Base-by-base conservation (phyloP, 768 basidiomycete genomes). In the Boletus rubropictus region DNA sequence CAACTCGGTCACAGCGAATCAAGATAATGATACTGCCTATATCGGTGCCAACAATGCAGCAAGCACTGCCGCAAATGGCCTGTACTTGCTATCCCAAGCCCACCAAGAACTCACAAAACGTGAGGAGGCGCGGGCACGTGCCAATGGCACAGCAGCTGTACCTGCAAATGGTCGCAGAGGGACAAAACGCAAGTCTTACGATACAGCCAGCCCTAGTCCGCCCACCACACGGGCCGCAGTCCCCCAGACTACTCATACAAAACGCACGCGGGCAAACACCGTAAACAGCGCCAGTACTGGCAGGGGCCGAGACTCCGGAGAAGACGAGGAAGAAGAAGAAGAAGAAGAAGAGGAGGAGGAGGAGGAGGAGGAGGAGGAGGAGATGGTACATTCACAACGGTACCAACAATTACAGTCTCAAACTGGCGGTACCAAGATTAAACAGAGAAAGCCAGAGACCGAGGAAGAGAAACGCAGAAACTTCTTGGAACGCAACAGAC, bases 391-490 rank as follows among this genome's bases (percentile, higher is more conserved):
- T 25, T 35, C 24, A 29, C 51, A 56, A 8, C 49, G 17, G 17
- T 34, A 35, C 6, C 66, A 25, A 58, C 52, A 58, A 45, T 61
- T 44, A 32, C 63, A 42, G 0, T 24, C 48, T 14, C 51, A 57
- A 11, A 44, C 36, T 7, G 51, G 53, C 15, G 48, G 45, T 17
- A 18, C 55, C 24, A 64, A 57, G 36, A 48, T 52, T 4, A 56
- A 68, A 38, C 57, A 56, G 44, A 92, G 88, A 67, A 91, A 86
- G 61, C 88, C 86, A 20, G 92, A 96, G 74, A 97, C 95, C 0
- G 96, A 99, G 65, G 96, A 98, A 67, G 96, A 98, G 63, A 99
- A 99, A 69, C 77, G 96, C 34, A 82, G 80, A 68, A 98, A 97
- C 69, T 98, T 99, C 69, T 70, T 99, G 50, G 96, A 98, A 68